phyloP scores from a whole-genome alignment of 192 early-diverging fungal genomes.

The Bifiguratus adelaidae region DNA sequence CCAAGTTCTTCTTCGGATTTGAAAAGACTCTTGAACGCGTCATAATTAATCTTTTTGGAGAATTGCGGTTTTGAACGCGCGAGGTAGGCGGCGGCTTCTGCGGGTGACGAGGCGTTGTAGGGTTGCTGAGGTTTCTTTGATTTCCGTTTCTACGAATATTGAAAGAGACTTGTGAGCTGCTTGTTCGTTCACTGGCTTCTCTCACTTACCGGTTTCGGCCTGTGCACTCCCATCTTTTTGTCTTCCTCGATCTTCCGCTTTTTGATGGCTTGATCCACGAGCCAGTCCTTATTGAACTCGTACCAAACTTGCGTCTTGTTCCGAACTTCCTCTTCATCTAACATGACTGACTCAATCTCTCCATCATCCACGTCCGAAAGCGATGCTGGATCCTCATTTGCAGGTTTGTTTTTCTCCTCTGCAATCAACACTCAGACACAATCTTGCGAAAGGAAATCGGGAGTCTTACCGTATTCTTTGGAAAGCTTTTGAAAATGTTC shows the following conservation, averaged over 20 bases:
- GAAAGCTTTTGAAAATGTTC: background rate
- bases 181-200: no score
- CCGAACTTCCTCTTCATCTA: constrained; percentile 68
- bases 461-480: background rate
- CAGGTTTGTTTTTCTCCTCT: constrained; percentile 13
- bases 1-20: no score
- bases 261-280: constrained; percentile 29
- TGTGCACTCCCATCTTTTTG: constrained; percentile 27
- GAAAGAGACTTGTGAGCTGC: no score
- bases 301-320: constrained; percentile 81
- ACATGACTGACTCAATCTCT: constrained; percentile 54
- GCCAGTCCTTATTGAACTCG: constrained; percentile 76
- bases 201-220: constrained; percentile 25
- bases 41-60: no score
- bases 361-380: constrained; percentile 62
- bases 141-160: no score
- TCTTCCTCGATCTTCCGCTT: constrained; percentile 19
- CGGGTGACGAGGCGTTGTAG: no score
- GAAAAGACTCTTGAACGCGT: no score
- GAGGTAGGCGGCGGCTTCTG: no score
- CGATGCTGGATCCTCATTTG: constrained; percentile 12
- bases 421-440: no score
- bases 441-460: no score
- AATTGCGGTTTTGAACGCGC: no score
- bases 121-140: no score